Base-by-base conservation (phyloP, 1,284 basidiomycete genomes). In the Erythrobasidium hasegawianum region DNA sequence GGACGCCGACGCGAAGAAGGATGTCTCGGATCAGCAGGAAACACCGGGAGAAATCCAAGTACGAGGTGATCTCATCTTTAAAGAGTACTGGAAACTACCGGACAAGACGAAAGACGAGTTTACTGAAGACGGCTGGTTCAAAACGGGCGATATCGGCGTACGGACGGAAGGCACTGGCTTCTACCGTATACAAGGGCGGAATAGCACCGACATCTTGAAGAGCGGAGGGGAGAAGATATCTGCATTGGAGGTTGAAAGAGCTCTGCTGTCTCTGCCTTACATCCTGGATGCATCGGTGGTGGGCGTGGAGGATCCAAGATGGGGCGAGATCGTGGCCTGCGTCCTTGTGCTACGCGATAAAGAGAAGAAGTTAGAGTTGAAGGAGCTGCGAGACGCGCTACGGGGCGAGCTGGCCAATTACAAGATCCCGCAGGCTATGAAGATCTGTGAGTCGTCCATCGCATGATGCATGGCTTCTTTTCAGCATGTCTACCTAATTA, bases 71-170 rank as follows among this genome's bases (percentile, higher is more conserved):
- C 69, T 74, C 16, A 74, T 78, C 57, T 77, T 76, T 33, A 71
- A 71, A 64, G 68, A 57, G 18, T 78, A 78, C 71, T 78, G 76
- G 75, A 68, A 72, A 13, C 68, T 75, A 2, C 74, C 74, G 2
- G 75, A 72, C 24, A 73, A 70, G 10, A 77, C 76, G 3, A 69
- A 68, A 8, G 73, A 73, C 33, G 72, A 64, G 45, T 61, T 67
- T 29, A 72, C 70, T 13, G 68, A 67, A 8, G 69, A 72, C 41
- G 68, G 75, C 33, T 78, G 77, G 77, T 78, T 78, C 71, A 77
- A 76, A 69, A 76, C 77, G 3, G 77, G 77, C 33, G 77, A 78
- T 61, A 73, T 78, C 38, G 77, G 71, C 1, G 69, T 76, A 13
- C 70, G 70, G 16, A 66, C 58, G 1, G 52, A 57, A 26, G 70